phyloP scores from a whole-genome alignment of 257 asterid genomes.

The Penstemon davidsonii region DNA sequence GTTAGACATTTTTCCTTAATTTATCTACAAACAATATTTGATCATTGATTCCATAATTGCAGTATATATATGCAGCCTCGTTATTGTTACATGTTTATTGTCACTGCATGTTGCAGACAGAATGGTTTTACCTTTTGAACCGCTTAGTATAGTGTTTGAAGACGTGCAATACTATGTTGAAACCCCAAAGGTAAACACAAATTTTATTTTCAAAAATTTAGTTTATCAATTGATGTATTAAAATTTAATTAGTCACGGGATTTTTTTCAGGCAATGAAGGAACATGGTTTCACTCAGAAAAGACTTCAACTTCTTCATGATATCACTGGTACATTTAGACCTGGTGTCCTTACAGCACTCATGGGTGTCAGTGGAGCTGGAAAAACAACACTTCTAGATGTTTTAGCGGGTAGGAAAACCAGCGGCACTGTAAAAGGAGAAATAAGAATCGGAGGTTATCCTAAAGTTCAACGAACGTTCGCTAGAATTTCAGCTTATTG shows the following conservation, averaged over 20 bases:
- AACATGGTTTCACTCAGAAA: slow-evolving; percentile 41
- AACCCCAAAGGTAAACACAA: slow-evolving; percentile 41
- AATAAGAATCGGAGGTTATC: slow-evolving; percentile 51
- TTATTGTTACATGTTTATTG: slow-evolving; percentile 2
- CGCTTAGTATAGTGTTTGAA: slow-evolving; percentile 46
- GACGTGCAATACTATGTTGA: slow-evolving; percentile 59
- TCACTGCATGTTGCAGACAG: slow-evolving; percentile 35
- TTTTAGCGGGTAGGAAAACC: slow-evolving; percentile 60
- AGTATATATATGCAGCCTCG: background rate
- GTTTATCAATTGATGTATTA: too few species aligned
- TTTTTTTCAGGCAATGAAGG: slow-evolving; percentile 43
- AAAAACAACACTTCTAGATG: slow-evolving; percentile 60
- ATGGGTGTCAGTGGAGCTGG: slow-evolving; percentile 78
- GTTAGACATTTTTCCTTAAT: slow-evolving; percentile 26
- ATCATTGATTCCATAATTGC: background rate
- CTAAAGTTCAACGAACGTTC: slow-evolving; percentile 56
- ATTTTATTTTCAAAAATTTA: background rate
- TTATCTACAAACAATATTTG: background rate
- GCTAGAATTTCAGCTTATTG: slow-evolving; percentile 57
- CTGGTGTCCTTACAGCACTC: slow-evolving; percentile 57
- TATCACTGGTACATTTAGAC: slow-evolving; percentile 50
- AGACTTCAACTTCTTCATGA: slow-evolving; percentile 46
- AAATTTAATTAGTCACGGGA: too few species aligned
- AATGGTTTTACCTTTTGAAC: slow-evolving; percentile 48
- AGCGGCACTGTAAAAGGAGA: slow-evolving; percentile 52